These are phyloP conservation scores for Rhizophora apiculata DNA, from an alignment of 345 rosid genomes.

Conservation along the genomic window DNA sequence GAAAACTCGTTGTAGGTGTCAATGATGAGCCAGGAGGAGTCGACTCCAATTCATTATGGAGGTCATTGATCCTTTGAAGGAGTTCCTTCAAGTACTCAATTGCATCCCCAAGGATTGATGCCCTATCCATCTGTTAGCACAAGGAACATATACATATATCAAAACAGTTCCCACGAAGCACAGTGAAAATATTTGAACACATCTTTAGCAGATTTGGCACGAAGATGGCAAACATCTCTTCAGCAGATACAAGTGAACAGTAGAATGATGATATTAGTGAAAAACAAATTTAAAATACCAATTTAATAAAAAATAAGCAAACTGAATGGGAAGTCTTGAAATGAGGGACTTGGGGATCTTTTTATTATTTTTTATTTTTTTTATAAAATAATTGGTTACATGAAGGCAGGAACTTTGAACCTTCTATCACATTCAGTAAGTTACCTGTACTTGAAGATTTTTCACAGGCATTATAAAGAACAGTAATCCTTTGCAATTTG, in stretches of 20 bases:
- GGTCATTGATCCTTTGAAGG: slow-evolving; percentile 90
- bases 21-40: slow-evolving; percentile 59
- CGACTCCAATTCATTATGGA: slow-evolving; percentile 84
- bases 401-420: too few relatives aligned
- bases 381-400: too few relatives aligned
- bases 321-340: too few relatives aligned
- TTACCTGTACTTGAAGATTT: too few relatives aligned
- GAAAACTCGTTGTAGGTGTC: slow-evolving; percentile 64
- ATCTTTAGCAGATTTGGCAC: background rate
- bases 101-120: slow-evolving; percentile 96
- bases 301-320: too few relatives aligned
- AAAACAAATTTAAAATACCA: background rate
- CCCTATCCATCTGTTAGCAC: slow-evolving; percentile 87
- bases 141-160: slow-evolving; percentile 4
- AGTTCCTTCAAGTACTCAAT: slow-evolving; percentile 96
- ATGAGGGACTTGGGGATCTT: too few relatives aligned
- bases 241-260: background rate
- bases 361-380: too few relatives aligned
- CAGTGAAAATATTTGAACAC: background rate
- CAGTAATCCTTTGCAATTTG: too few relatives aligned
- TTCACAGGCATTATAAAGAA: too few relatives aligned
- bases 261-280: background rate
- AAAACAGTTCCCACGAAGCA: slow-evolving; percentile 8
- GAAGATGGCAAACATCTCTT: background rate
- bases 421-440: too few relatives aligned